A percentile compares a stretch with the other conserved stretches of the same genome.
Evolutionary conservation across 1,284 basidiomycete genomes (phyloP).

Genomic region (Boletus mariae): DNA sequence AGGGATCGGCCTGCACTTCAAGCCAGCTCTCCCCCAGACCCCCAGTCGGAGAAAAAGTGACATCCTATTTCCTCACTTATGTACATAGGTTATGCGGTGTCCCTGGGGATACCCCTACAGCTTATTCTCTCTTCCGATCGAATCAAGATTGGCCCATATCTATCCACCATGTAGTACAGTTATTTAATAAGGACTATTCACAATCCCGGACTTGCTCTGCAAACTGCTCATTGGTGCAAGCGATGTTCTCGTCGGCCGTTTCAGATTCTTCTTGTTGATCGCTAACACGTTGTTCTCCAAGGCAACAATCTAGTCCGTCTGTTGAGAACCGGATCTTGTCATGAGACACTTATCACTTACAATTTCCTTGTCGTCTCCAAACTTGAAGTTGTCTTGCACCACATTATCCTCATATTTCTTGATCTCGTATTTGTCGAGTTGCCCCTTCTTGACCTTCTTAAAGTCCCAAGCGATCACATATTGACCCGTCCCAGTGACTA

Average conservation of each 20-base stretch:
- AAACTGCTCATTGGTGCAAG: slow-evolving; percentile 49
- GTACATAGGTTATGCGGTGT: background rate
- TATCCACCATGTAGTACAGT: slow-evolving; percentile 9
- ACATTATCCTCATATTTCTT: slow-evolving; percentile 95
- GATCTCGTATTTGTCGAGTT: slow-evolving; percentile 90
- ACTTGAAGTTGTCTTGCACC: slow-evolving; percentile 95
- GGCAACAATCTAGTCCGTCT: slow-evolving; percentile 75
- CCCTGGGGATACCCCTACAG: background rate
- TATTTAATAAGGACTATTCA: slow-evolving; percentile 63
- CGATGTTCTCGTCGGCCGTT: slow-evolving; percentile 81
- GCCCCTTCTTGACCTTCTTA: slow-evolving; percentile 88
- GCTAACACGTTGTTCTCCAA: slow-evolving; percentile 92
- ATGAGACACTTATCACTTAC: slow-evolving; percentile 42
- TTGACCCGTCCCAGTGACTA: slow-evolving; percentile 94
- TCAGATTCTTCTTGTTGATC: slow-evolving; percentile 89
- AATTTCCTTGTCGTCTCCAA: slow-evolving; percentile 93
- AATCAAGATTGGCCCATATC: background rate
- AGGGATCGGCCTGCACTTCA: slow-evolving; percentile 41
- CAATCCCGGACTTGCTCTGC: slow-evolving; percentile 58
- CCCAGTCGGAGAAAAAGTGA: slow-evolving; percentile 17
- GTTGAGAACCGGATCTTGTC: background rate
- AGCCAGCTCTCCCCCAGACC: background rate
- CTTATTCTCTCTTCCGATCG: background rate
- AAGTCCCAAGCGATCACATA: slow-evolving; percentile 98
- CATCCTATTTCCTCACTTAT: slow-evolving; percentile 15